A percentile compares a stretch with the other conserved stretches of the same genome.
Conservation (phyloP, 345 rosid species). For the Nasturtium officinale region DNA sequence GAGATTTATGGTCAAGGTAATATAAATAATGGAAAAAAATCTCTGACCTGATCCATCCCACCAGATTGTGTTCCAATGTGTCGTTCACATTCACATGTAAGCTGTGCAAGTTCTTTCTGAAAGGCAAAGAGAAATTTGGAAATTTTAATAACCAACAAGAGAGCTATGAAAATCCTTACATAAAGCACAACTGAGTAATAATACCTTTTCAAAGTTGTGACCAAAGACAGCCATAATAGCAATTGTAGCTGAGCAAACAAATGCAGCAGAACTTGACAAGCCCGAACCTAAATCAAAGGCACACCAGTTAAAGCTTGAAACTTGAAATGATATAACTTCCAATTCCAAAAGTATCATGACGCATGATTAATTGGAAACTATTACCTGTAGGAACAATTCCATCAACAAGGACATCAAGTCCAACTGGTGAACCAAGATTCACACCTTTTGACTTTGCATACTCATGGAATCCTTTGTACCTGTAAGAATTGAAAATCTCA, state of each 20-base stretch:
- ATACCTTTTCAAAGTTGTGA: constrained; percentile 75
- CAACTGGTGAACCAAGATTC: constrained; percentile 66
- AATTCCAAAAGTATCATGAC: not conserved
- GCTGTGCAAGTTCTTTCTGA: constrained; percentile 97
- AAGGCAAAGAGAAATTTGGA: not conserved
- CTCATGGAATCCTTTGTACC: constrained; percentile 90
- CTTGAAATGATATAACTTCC: not conserved
- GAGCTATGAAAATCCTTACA: not conserved
- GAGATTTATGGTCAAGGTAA: not conserved
- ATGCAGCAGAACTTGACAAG: constrained; percentile 92
- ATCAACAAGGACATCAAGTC: constrained; percentile 87
- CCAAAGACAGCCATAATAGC: constrained; percentile 89
- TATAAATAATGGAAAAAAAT: not conserved
- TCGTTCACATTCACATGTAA: constrained; percentile 92
- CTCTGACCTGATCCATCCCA: constrained; percentile 96
- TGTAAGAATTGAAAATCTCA: constrained; percentile 32
- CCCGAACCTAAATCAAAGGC: constrained; percentile 71
- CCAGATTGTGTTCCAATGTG: constrained; percentile 99
- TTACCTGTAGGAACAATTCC: constrained; percentile 96
- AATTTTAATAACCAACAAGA: constrained; percentile 6
- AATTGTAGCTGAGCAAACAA: constrained; percentile 92
- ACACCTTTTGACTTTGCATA: constrained; percentile 72
- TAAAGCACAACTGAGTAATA: not conserved
- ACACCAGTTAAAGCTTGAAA: constrained; percentile 2
- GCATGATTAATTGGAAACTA: not conserved